Base-by-base conservation (phyloP, 495 filamentous ascomycete genomes). In the Penicillium paradoxum region DNA sequence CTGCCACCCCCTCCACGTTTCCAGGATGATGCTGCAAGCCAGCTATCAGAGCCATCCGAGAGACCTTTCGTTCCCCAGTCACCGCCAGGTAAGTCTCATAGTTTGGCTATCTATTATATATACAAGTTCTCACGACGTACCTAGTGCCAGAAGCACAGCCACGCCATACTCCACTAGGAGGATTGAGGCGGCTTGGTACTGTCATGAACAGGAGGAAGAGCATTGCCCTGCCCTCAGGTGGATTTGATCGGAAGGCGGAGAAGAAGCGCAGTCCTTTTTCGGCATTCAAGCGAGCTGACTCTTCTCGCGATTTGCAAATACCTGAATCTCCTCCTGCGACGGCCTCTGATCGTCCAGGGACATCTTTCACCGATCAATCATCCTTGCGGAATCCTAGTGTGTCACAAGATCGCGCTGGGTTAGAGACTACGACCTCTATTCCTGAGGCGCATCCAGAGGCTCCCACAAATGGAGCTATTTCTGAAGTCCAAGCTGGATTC, bases 181-280 rank as follows among this genome's bases (percentile, higher is more conserved):
- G 79, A 4, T 72, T 89, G 11, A 83, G 84, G 59, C 80, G 87
- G 47, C 77, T 92, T 34, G 88, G 88, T 6, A 92, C 88, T n/a
- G 88, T 92, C 66, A 81, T 92, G 60, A 83, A 83, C 38, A 73
- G 86, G 11, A 73, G 86, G 55, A 75, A 75, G 60, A 76, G 76
- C 37, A 59, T 76, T 37, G 71, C 73, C 11, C 55, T 67, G 30
- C 66, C 71, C 18, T 66, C 71, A 30, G 61, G 62, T 14, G 57
- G 59, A 45, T 65, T 70, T 47, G 73, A 76, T 15, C 51, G 51
- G 37, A 66, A 66, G 44, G 60, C 76, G 39, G 79, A 82, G 6
- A 82, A 80, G 57, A 78, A 76, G 50, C 71, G 72, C 17, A 69
- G 67, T 42, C 71, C 72, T 18, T 79, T 83, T 56, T 58, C 69